Evolutionary conservation across 2,329 filamentous ascomycete species (phyloP).

Genomic region (Aspergillus hiratsukae): DNA sequence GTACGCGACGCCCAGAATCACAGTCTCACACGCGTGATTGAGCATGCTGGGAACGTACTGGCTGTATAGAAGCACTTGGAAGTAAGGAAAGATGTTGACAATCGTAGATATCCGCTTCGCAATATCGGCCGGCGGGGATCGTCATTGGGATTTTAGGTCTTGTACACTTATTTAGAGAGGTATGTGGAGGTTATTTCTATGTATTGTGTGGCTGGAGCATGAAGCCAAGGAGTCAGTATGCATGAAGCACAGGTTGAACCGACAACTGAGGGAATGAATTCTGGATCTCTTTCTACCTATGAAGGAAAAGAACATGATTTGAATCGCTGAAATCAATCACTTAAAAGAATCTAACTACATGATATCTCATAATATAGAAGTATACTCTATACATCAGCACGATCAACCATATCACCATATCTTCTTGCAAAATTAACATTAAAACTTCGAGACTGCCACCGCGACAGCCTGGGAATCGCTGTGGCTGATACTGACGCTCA

Average conservation of each 20-base stretch:
- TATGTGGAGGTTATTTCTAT: no score
- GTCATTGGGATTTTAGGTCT: not conserved
- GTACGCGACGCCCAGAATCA: no score
- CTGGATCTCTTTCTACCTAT: not conserved
- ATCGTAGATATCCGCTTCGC: no score
- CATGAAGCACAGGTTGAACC: no score
- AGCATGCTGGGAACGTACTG: no score
- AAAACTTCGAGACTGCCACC: constrained; percentile 81
- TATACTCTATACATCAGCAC: constrained; percentile 3
- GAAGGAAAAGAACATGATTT: not conserved
- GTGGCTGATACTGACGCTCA: constrained; percentile 93
- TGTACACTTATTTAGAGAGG: not conserved
- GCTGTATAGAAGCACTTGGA: no score
- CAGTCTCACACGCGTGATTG: no score
- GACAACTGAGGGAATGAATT: no score
- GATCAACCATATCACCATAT: constrained; percentile 1
- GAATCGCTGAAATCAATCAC: not conserved
- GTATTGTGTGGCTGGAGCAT: not conserved
- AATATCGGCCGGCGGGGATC: not conserved
- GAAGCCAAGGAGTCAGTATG: not conserved
- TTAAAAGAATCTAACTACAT: not conserved
- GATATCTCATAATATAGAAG: not conserved
- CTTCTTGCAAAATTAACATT: constrained; percentile 31
- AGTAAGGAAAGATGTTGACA: no score
- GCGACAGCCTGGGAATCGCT: constrained; percentile 91